Evolutionary conservation across 2,329 filamentous ascomycete genomes (phyloP).

Genomic region (Tolypocladium sp.): DNA sequence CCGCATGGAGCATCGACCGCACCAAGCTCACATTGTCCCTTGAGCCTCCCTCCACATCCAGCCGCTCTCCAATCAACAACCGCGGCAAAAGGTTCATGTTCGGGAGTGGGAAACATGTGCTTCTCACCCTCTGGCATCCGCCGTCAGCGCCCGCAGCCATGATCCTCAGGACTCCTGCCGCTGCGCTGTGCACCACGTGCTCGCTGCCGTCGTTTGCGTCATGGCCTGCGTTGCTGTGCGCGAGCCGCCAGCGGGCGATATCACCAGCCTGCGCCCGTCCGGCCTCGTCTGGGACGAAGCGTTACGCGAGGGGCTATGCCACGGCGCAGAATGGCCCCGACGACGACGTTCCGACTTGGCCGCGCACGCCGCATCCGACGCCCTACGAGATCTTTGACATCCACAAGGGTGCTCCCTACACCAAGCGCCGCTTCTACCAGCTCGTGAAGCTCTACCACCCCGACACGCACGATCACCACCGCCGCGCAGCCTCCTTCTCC

Average conservation of each 20-base stretch:
- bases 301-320: not conserved
- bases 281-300: not conserved
- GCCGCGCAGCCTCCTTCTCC: not conserved
- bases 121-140: not conserved
- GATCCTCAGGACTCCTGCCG: not conserved
- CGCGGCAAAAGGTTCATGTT: not conserved
- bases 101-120: not conserved
- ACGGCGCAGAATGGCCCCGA: not conserved
- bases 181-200: not conserved
- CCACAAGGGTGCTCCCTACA: slow-evolving; percentile 56
- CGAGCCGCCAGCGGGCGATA: not conserved
- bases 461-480: slow-evolving; percentile 44
- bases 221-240: not conserved
- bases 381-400: slow-evolving; percentile 82
- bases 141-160: not conserved
- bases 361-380: slow-evolving; percentile 47
- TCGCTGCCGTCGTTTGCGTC: not conserved
- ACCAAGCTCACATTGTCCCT: not conserved
- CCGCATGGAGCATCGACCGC: not conserved
- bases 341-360: slow-evolving; percentile 29
- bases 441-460: slow-evolving; percentile 96
- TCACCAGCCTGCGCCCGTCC: not conserved
- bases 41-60: not conserved
- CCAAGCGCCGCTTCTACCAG: slow-evolving; percentile 76
- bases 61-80: not conserved